Conservation (phyloP, 768 basidiomycete genomes). For the Clavulina sp. region DNA sequence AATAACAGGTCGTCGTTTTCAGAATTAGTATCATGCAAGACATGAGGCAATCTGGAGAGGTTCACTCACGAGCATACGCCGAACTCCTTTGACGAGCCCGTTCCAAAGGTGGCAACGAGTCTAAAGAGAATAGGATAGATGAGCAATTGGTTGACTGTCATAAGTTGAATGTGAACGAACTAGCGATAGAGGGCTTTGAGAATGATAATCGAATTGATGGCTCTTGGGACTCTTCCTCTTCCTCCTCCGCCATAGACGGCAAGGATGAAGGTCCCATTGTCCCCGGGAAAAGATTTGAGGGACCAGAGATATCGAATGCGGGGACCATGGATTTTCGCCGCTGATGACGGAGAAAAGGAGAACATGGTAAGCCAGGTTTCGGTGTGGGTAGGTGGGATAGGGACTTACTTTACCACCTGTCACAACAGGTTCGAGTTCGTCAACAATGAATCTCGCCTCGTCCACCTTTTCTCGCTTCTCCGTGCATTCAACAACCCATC, state of each 20-base stretch:
- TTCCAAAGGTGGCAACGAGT: conserved; percentile 51
- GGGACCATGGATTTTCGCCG: conserved; percentile 36
- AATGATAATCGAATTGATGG: not conserved
- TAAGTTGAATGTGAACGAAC: conserved; percentile 18
- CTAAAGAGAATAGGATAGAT: conserved; percentile 23
- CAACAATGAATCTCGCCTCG: conserved; percentile 46
- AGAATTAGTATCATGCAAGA: conserved; percentile 28
- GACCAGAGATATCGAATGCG: too few species aligned
- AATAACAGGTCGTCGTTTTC: not conserved
- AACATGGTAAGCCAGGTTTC: not conserved
- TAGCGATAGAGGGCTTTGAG: not conserved
- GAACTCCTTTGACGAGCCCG: conserved; percentile 36
- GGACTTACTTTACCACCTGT: conserved; percentile 46
- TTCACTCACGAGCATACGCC: conserved; percentile 28
- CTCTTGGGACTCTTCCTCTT: not conserved
- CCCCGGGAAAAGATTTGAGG: too few species aligned
- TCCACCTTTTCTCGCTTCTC: conserved; percentile 48
- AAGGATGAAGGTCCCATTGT: too few species aligned
- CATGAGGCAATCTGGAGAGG: conserved; percentile 46
- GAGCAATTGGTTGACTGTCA: conserved; percentile 21
- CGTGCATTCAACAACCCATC: conserved; percentile 78
- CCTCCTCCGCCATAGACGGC: not conserved
- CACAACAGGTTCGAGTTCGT: conserved; percentile 38
- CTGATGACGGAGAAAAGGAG: not conserved
- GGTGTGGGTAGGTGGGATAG: not conserved